Percentiles rank a stretch among this genome's conserved stretches.
These are phyloP conservation scores for Quercus alba DNA, from an alignment of 306 rosid genomes.

Conservation along the genomic window DNA sequence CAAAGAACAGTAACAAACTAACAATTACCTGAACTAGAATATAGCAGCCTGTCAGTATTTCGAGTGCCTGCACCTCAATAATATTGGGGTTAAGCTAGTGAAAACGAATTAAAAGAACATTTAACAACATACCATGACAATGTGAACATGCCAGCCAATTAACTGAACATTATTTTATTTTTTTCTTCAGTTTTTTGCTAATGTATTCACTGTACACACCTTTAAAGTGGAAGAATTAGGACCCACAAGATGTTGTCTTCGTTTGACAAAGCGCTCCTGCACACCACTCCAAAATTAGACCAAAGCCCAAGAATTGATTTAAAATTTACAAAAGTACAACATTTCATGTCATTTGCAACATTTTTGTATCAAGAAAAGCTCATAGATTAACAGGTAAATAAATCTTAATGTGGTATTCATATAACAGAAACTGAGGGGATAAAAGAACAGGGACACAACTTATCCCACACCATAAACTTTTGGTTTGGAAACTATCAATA, in stretches of 20 bases:
- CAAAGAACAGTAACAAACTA: slow-evolving; percentile 16
- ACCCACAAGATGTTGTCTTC: slow-evolving; percentile 87
- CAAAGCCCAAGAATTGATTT: neutral
- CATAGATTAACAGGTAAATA: neutral
- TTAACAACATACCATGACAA: neutral
- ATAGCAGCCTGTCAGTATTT: slow-evolving; percentile 75
- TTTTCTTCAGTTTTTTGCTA: neutral
- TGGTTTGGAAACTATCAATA: too few species aligned
- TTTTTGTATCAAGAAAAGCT: too few species aligned
- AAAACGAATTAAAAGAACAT: neutral
- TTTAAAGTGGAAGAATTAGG: slow-evolving; percentile 86
- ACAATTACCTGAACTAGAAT: slow-evolving; percentile 78
- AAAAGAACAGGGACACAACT: too few species aligned
- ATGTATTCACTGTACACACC: slow-evolving; percentile 35
- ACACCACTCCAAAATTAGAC: slow-evolving; percentile 4
- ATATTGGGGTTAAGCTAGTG: neutral
- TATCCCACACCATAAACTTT: too few species aligned
- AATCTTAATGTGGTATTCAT: neutral
- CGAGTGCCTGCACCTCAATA: slow-evolving; percentile 52
- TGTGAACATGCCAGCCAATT: neutral
- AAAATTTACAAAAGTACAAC: neutral
- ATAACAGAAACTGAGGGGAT: neutral
- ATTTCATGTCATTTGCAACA: neutral
- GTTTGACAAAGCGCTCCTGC: slow-evolving; percentile 85
- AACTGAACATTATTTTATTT: neutral